Evolutionary conservation across 768 basidiomycete species (phyloP).

Genomic region (Kondoa subrosea): DNA sequence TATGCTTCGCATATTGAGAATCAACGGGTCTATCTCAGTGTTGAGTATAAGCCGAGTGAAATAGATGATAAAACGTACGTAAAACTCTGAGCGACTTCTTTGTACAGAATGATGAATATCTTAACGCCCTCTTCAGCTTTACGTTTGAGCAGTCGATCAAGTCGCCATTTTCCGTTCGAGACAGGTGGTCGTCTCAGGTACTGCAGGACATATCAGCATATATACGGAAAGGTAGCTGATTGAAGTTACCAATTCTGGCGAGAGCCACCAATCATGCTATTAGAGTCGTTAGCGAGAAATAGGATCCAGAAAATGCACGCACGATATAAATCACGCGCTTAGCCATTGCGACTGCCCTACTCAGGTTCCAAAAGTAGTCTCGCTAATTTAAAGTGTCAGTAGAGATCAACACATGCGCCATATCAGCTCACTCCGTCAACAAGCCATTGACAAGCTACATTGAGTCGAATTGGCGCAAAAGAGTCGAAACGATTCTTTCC

Average conservation of each 20-base stretch:
- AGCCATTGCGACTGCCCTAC: conserved; percentile 73
- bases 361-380: conserved; percentile 96
- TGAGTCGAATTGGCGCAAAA: conserved; percentile 78
- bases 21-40: conserved; percentile 19
- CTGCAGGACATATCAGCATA: conserved; percentile 32
- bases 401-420: background rate
- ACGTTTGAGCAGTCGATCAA: conserved; percentile 67
- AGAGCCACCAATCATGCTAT: conserved; percentile 89
- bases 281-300: background rate
- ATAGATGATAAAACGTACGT: conserved; percentile 46
- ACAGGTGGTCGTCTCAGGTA: conserved; percentile 69
- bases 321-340: conserved; percentile 33
- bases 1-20: conserved; percentile 67
- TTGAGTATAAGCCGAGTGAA: background rate
- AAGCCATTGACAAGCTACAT: conserved; percentile 93
- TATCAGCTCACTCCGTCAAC: conserved; percentile 69
- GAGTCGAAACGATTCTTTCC: conserved; percentile 75
- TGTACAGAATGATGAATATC: conserved; percentile 71
- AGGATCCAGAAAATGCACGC: background rate
- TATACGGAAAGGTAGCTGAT: background rate
- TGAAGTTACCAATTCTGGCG: conserved; percentile 46
- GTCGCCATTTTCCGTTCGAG: conserved; percentile 50
- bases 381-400: conserved; percentile 39
- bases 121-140: conserved; percentile 94
- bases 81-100: conserved; percentile 86